A percentile compares a stretch with the other conserved stretches of the same genome.
Evolutionary conservation across 2,329 filamentous ascomycete genomes (phyloP).

Genomic region (Grosmannia serpens): DNA sequence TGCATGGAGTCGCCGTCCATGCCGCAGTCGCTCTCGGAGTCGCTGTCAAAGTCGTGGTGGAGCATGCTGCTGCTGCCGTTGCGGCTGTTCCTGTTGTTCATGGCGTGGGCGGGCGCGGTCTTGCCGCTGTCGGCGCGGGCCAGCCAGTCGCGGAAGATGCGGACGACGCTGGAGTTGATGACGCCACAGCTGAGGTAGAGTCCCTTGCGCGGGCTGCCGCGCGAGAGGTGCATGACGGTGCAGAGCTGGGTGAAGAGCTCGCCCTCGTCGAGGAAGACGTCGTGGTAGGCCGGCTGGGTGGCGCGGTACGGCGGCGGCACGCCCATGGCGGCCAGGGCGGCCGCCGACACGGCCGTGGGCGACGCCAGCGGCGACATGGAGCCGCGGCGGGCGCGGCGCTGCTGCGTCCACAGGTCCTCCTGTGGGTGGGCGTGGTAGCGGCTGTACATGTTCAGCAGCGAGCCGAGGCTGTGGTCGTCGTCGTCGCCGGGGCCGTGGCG

Average conservation of each 20-base stretch:
- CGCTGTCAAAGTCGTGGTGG: background rate
- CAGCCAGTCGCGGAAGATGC: slow-evolving; percentile 66
- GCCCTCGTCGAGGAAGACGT: slow-evolving; percentile 53
- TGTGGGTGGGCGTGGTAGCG: slow-evolving; percentile 55
- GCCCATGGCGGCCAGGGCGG: background rate
- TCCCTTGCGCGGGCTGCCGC: slow-evolving; percentile 47
- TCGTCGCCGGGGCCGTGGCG: slow-evolving; percentile 18
- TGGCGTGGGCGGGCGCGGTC: background rate
- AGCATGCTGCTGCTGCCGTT: slow-evolving; percentile 27
- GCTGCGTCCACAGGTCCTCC: slow-evolving; percentile 30
- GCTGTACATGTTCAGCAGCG: slow-evolving; percentile 52
- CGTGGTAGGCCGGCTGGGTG: slow-evolving; percentile 34
- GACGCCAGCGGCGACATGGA: background rate
- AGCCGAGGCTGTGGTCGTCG: slow-evolving; percentile 22
- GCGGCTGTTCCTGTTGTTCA: background rate
- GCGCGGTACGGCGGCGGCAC: background rate
- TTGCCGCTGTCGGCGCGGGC: slow-evolving; percentile 14
- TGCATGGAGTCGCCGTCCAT: background rate
- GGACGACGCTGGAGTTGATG: slow-evolving; percentile 55
- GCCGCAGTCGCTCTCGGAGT: slow-evolving; percentile 4
- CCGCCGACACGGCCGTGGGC: background rate
- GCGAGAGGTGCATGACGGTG: slow-evolving; percentile 55
- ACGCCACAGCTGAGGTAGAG: slow-evolving; percentile 54
- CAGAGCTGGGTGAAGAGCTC: slow-evolving; percentile 69
- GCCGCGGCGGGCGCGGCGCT: background rate